A percentile compares a stretch with the other conserved stretches of the same genome.
Conservation (phyloP, 106 monocot genomes). For the Phalaenopsis equestris region DNA sequence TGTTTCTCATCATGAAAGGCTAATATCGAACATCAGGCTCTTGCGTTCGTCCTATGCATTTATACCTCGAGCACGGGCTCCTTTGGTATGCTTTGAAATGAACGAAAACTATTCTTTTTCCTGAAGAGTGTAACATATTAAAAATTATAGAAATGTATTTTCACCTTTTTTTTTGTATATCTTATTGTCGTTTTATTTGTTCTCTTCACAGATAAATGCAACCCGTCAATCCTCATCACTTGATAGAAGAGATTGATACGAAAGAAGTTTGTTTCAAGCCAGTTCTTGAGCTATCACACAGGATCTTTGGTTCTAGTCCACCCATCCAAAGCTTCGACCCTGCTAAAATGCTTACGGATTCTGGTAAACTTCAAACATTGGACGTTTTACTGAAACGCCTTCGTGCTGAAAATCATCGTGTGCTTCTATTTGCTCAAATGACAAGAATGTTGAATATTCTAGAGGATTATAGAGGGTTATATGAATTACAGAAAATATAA, state of each 20-base stretch:
- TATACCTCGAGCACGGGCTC: conserved; percentile 78
- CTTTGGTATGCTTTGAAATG: conserved; percentile 52
- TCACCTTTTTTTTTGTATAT: neutral
- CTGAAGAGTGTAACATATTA: neutral
- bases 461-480: conserved; percentile 99
- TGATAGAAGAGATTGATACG: conserved; percentile 68
- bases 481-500: conserved; percentile 99
- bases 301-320: conserved; percentile 94
- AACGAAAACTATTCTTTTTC: neutral
- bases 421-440: conserved; percentile 98
- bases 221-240: conserved; percentile 51
- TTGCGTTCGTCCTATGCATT: conserved; percentile 72
- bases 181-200: neutral
- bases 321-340: conserved; percentile 86
- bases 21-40: conserved; percentile 55
- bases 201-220: conserved; percentile 59
- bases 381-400: conserved; percentile 81
- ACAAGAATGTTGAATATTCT: conserved; percentile 98
- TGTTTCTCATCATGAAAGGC: conserved; percentile 68
- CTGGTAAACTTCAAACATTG: conserved; percentile 92
- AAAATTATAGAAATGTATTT: neutral
- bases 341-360: conserved; percentile 98
- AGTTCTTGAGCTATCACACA: conserved; percentile 52
- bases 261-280: conserved; percentile 35
- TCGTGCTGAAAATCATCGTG: conserved; percentile 87